Evolutionary conservation across 495 filamentous ascomycete species (phyloP).

Genomic region (Pyrenula aspistea): DNA sequence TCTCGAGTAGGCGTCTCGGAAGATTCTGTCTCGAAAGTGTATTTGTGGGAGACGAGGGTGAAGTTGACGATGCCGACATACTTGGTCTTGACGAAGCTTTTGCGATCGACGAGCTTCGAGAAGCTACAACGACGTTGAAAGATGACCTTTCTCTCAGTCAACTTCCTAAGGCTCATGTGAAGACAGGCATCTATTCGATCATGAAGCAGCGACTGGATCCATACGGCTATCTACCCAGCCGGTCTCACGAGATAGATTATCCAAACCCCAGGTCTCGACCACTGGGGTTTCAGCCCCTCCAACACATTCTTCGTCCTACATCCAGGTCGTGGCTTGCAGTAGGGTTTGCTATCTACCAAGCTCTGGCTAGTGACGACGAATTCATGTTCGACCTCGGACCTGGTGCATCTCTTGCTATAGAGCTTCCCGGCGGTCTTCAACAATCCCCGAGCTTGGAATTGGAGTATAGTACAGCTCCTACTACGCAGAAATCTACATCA

Average conservation of each 20-base stretch:
- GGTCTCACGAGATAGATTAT: conserved; percentile 23
- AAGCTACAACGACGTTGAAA: conserved; percentile 51
- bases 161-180: conserved; percentile 48
- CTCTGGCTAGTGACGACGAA: conserved; percentile 31
- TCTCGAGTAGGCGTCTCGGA: conserved; percentile 63
- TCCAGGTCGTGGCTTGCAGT: conserved; percentile 38
- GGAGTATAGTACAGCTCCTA: not conserved
- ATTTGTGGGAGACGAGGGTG: conserved; percentile 69
- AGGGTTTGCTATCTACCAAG: conserved; percentile 44
- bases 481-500: not conserved
- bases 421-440: conserved; percentile 15
- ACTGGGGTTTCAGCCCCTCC: conserved; percentile 17
- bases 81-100: conserved; percentile 77
- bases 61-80: conserved; percentile 41
- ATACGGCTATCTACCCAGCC: conserved; percentile 61
- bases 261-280: conserved; percentile 15
- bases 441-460: not conserved
- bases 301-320: conserved; percentile 19
- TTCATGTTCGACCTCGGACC: conserved; percentile 19
- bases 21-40: conserved; percentile 88
- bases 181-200: conserved; percentile 47
- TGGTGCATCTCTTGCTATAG: conserved; percentile 25
- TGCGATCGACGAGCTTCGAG: conserved; percentile 65
- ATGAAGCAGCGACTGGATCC: conserved; percentile 61
- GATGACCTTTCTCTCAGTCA: conserved; percentile 61